Evolutionary conservation across 306 rosid species (phyloP).

Genomic region (Aeschynomene evenia): DNA sequence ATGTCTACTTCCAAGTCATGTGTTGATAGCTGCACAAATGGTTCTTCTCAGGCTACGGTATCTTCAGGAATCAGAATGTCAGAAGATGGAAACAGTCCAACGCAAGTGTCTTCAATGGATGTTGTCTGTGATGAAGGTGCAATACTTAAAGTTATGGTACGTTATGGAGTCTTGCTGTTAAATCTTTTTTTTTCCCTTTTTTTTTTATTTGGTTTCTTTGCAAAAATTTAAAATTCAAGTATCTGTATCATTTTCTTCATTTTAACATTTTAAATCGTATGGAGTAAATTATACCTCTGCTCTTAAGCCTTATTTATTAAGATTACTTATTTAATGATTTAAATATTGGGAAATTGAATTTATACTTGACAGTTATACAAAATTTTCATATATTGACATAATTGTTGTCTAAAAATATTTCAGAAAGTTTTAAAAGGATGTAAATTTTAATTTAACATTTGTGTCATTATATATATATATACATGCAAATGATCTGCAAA

Average conservation of each 20-base stretch:
- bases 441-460: too few relatives aligned
- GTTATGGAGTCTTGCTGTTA: slow-evolving; percentile 28
- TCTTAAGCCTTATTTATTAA: too few relatives aligned
- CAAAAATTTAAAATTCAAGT: background rate
- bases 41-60: slow-evolving; percentile 81
- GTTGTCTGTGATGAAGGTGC: slow-evolving; percentile 75
- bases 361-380: too few relatives aligned
- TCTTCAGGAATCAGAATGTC: slow-evolving; percentile 68
- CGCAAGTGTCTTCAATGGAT: slow-evolving; percentile 79
- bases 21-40: slow-evolving; percentile 76
- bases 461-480: too few relatives aligned
- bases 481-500: too few relatives aligned
- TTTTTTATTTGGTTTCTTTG: background rate
- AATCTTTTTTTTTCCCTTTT: background rate
- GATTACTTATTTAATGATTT: too few relatives aligned
- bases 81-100: slow-evolving; percentile 89
- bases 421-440: too few relatives aligned
- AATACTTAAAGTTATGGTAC: slow-evolving; percentile 94
- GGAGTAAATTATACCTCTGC: too few relatives aligned
- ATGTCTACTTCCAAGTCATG: slow-evolving; percentile 54
- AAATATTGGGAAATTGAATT: too few relatives aligned
- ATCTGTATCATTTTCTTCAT: background rate
- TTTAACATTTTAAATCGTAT: background rate
- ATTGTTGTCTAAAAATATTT: too few relatives aligned
- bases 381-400: too few relatives aligned